phyloP scores from a whole-genome alignment of 257 asterid species.

The Gentiana dahurica region DNA sequence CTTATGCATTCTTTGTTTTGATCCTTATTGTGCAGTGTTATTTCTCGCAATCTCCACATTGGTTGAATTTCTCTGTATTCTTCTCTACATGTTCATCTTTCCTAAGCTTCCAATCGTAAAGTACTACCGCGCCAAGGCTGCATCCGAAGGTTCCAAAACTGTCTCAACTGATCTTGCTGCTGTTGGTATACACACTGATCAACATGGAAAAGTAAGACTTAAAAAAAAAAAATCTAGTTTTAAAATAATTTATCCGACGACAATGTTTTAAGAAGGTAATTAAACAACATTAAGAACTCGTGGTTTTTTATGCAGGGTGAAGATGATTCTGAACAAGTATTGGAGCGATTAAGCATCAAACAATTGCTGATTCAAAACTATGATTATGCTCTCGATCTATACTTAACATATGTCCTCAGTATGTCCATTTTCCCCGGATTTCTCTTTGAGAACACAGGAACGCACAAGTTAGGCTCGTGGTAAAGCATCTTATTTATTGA shows the following conservation, averaged over 20 bases:
- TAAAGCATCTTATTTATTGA: conserved; percentile 17
- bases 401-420: conserved; percentile 38
- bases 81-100: conserved; percentile 20
- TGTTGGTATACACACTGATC: conserved; percentile 34
- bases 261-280: too few species aligned
- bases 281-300: not conserved
- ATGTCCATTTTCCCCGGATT: conserved; percentile 60
- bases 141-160: conserved; percentile 66
- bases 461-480: conserved; percentile 61
- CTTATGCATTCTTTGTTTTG: not conserved
- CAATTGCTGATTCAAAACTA: conserved; percentile 34
- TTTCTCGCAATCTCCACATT: conserved; percentile 26
- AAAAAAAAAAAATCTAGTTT: too few species aligned
- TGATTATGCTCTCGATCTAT: conserved; percentile 40
- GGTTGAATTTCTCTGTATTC: conserved; percentile 20
- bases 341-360: conserved; percentile 42
- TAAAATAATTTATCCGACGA: too few species aligned
- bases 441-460: conserved; percentile 62
- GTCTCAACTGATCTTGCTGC: conserved; percentile 73
- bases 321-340: conserved; percentile 10
- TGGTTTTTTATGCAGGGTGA: conserved; percentile 9
- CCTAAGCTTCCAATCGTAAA: conserved; percentile 30
- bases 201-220: conserved; percentile 8
- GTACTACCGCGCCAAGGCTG: conserved; percentile 29
- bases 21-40: conserved; percentile 16